Percentiles rank a stretch among this genome's conserved stretches.
Evolutionary conservation across 306 rosid genomes (phyloP).

Genomic region (Cicer bijugum): DNA sequence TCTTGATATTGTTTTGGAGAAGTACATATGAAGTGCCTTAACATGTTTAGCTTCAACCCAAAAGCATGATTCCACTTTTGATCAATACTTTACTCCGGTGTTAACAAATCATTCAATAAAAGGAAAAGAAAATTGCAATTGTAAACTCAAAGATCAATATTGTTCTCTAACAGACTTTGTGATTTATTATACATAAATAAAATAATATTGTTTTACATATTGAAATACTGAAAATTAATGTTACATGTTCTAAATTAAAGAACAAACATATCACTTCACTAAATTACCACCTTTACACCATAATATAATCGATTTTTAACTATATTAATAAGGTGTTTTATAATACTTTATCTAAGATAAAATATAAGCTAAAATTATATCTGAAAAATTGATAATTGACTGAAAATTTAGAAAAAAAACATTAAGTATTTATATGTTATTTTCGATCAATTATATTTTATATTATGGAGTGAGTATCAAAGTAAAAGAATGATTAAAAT

Average conservation of each 20-base stretch:
- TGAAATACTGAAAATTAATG: slow-evolving; percentile 16
- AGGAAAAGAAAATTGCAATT: not conserved
- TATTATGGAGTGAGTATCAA: not conserved
- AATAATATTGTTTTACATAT: slow-evolving; percentile 1
- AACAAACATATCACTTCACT: slow-evolving; percentile 27
- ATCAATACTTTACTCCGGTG: not conserved
- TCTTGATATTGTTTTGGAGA: slow-evolving; percentile 10
- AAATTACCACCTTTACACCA: not conserved
- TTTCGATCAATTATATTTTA: too few species aligned
- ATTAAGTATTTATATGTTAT: too few species aligned
- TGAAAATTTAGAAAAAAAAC: too few species aligned
- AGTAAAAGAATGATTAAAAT: slow-evolving; percentile 29
- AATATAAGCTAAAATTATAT: not conserved
- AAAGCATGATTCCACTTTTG: slow-evolving; percentile 17
- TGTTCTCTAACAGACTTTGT: not conserved
- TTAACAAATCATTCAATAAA: slow-evolving; percentile 22
- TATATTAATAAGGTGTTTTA: slow-evolving; percentile 21
- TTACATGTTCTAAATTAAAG: not conserved
- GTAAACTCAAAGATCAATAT: not conserved
- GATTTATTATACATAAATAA: slow-evolving; percentile 14
- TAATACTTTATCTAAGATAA: not conserved
- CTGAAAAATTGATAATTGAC: too few species aligned
- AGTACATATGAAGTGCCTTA: not conserved
- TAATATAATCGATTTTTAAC: slow-evolving; percentile 17
- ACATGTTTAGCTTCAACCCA: not conserved